Percentiles rank a stretch among this genome's conserved stretches.
These are phyloP conservation scores for Corymbia maculata DNA, from an alignment of 345 rosid genomes.

Conservation along the genomic window DNA sequence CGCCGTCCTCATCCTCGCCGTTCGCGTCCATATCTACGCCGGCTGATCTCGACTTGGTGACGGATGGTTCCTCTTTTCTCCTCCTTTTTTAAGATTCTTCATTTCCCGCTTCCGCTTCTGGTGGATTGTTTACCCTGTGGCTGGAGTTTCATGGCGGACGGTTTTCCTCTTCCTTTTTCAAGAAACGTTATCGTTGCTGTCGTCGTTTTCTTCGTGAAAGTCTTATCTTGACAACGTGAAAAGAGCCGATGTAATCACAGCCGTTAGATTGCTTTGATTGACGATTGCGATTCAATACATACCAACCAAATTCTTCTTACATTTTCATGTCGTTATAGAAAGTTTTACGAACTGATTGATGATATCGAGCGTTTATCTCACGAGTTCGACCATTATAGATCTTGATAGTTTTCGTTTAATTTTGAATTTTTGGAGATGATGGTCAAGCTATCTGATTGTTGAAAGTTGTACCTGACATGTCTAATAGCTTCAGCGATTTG, in stretches of 20 bases:
- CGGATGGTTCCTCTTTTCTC: neutral
- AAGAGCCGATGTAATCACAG: neutral
- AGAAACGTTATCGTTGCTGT: neutral
- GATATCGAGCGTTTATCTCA: neutral
- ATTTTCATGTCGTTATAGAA: neutral
- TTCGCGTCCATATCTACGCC: constrained; percentile 76
- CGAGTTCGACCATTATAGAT: neutral
- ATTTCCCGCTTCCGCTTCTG: neutral
- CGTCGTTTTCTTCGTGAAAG: neutral
- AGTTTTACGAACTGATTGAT: neutral
- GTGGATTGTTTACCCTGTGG: neutral
- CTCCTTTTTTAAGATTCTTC: neutral
- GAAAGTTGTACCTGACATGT: neutral
- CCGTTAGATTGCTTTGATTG: neutral
- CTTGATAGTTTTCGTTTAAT: neutral
- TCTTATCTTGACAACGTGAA: neutral
- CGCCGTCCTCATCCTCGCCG: constrained; percentile 68
- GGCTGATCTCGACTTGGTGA: constrained; percentile 24
- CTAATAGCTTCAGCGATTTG: neutral
- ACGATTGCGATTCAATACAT: neutral
- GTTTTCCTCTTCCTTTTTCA: neutral
- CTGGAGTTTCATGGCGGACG: neutral
- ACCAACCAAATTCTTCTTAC: neutral
- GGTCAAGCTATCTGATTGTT: neutral
- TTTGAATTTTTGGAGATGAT: neutral